Evolutionary conservation across 2,329 filamentous ascomycete species (phyloP).

Genomic region (Madurella mycetomatis): DNA sequence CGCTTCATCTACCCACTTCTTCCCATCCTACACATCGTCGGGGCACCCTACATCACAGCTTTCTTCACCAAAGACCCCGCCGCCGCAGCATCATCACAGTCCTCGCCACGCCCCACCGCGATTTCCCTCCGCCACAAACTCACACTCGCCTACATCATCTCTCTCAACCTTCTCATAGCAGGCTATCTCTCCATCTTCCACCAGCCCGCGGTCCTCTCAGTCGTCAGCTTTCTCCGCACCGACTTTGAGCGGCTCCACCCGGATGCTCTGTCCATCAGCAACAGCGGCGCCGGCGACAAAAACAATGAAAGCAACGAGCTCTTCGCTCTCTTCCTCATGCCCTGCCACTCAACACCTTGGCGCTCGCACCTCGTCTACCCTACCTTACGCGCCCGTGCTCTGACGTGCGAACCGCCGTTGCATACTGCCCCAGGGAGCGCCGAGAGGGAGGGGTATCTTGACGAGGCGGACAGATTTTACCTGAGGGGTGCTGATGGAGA

Average conservation of each 20-base stretch:
- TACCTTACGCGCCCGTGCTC: conserved; percentile 70
- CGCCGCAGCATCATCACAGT: conserved; percentile 1
- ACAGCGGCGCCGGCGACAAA: conserved; percentile 29
- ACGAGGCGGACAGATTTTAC: conserved; percentile 93
- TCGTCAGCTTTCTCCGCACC: conserved; percentile 69
- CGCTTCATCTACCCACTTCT: conserved; percentile 94
- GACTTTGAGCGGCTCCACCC: conserved; percentile 61
- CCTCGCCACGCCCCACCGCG: conserved; percentile 12
- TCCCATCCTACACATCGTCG: conserved; percentile 77
- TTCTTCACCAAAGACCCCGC: conserved; percentile 54
- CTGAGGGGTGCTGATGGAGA: conserved; percentile 45
- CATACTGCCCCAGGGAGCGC: conserved; percentile 53
- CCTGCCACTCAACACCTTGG: conserved; percentile 96
- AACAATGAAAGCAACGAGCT: conserved; percentile 38
- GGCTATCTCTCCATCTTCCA: conserved; percentile 72
- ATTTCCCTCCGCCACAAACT: conserved; percentile 45
- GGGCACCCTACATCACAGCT: conserved; percentile 59
- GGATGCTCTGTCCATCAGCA: conserved; percentile 30
- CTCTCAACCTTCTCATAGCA: conserved; percentile 66
- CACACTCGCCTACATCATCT: conserved; percentile 55
- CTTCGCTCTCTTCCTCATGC: conserved; percentile 81
- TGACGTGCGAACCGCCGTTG: conserved; percentile 87
- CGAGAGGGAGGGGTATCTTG: conserved; percentile 66
- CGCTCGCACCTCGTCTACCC: conserved; percentile 79
- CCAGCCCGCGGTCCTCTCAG: conserved; percentile 71